phyloP scores from a whole-genome alignment of 148 eudicot species.

The Oxyria digyna region DNA sequence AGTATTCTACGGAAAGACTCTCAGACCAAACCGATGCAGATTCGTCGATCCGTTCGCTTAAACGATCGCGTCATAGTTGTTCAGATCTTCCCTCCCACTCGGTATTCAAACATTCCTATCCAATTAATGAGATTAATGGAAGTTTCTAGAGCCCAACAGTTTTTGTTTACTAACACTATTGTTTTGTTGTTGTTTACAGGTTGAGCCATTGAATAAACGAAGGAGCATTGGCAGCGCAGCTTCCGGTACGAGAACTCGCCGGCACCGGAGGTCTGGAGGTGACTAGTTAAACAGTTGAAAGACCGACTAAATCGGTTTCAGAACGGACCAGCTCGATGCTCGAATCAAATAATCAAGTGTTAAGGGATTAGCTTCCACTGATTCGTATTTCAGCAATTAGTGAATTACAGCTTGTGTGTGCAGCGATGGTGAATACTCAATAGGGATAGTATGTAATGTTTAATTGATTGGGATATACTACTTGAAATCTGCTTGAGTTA shows the following conservation, averaged over 20 bases:
- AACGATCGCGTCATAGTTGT: slow-evolving; percentile 11
- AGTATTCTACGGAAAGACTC: slow-evolving; percentile 9
- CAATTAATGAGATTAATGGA: no score
- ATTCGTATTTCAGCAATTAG: neutral
- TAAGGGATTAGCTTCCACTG: neutral
- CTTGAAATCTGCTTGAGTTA: neutral
- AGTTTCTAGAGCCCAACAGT: no score
- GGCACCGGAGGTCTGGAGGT: no score
- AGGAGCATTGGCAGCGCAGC: no score
- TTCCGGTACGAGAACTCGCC: no score
- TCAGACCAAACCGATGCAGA: neutral
- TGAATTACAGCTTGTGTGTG: neutral
- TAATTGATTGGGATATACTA: neutral
- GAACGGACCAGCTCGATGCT: neutral
- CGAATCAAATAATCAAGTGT: no score
- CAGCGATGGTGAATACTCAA: neutral
- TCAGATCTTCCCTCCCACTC: no score
- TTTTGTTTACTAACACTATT: no score
- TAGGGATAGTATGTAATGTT: no score
- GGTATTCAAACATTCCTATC: no score
- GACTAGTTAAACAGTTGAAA: slow-evolving; percentile 10
- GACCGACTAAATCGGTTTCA: slow-evolving; percentile 2
- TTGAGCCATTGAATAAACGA: no score
- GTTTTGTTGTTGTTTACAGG: neutral
- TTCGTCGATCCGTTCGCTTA: slow-evolving; percentile 4